These are phyloP conservation scores for Neonothopanus nambi DNA, from an alignment of 1,284 basidiomycete species.

Conservation along the genomic window DNA sequence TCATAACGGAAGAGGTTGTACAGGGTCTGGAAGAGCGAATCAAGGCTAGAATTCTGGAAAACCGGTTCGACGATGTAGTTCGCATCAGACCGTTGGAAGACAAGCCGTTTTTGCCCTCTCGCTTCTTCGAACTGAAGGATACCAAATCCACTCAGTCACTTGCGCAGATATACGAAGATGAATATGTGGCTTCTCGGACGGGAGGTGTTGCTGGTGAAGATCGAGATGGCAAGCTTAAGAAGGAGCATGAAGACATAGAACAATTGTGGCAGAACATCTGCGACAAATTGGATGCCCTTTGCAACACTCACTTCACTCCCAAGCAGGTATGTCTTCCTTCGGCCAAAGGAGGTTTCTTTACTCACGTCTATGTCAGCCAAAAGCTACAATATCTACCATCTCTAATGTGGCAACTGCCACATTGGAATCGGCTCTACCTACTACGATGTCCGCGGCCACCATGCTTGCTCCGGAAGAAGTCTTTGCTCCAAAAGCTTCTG, in stretches of 20 bases:
- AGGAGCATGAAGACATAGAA: constrained; percentile 89
- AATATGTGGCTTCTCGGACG: constrained; percentile 73
- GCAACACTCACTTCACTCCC: constrained; percentile 94
- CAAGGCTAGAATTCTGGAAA: constrained; percentile 86
- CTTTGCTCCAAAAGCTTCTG: constrained; percentile 59
- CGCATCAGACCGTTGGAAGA: constrained; percentile 78
- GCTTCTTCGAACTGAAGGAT: constrained; percentile 89
- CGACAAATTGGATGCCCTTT: constrained; percentile 89
- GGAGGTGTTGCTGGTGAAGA: constrained; percentile 65
- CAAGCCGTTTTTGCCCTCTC: constrained; percentile 89
- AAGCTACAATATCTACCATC: constrained; percentile 85
- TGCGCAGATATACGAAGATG: constrained; percentile 96
- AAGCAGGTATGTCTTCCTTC: constrained; percentile 68
- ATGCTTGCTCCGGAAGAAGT: constrained; percentile 96
- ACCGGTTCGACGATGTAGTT: constrained; percentile 89
- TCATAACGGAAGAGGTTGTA: constrained; percentile 89
- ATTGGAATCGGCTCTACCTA: constrained; percentile 90
- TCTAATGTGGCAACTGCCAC: constrained; percentile 84
- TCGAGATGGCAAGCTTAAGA: constrained; percentile 84
- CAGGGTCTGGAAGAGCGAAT: constrained; percentile 88
- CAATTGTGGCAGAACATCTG: constrained; percentile 85
- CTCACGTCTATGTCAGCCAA: constrained; percentile 61
- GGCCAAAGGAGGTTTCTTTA: constrained; percentile 4
- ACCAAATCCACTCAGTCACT: constrained; percentile 86
- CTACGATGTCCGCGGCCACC: constrained; percentile 70